These are phyloP conservation scores for Ogataea nitratoaversa DNA, from an alignment of 805 yeast species.

Conservation along the genomic window DNA sequence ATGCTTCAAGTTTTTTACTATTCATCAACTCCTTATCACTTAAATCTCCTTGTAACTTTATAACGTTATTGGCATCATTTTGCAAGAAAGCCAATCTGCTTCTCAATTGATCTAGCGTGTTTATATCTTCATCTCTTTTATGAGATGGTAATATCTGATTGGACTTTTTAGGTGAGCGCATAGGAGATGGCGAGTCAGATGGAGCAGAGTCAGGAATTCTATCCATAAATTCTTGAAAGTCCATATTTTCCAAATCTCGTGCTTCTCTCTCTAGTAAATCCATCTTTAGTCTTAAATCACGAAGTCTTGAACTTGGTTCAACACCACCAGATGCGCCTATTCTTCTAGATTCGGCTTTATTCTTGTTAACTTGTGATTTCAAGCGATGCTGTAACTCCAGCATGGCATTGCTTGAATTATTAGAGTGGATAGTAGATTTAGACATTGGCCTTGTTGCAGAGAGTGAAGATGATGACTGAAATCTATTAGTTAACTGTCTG, in stretches of 20 bases:
- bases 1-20: conserved; percentile 59
- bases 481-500: conserved; percentile 13
- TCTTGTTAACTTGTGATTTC: conserved; percentile 42
- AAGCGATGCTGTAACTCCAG: conserved; percentile 36
- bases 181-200: neutral
- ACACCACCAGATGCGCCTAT: conserved; percentile 43
- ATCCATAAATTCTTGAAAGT: conserved; percentile 52
- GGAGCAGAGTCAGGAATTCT: conserved; percentile 10
- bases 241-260: conserved; percentile 78
- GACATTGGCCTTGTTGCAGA: conserved; percentile 3
- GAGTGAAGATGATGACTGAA: neutral
- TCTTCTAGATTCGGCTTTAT: conserved; percentile 37
- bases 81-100: conserved; percentile 59
- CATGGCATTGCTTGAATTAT: conserved; percentile 14
- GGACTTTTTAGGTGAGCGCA: too few species aligned
- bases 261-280: conserved; percentile 82
- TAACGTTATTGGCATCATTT: conserved; percentile 69
- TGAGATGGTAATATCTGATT: too few species aligned
- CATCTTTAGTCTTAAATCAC: conserved; percentile 78
- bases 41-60: conserved; percentile 53
- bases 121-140: conserved; percentile 41
- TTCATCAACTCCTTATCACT: conserved; percentile 50
- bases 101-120: conserved; percentile 51
- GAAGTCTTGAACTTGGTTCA: conserved; percentile 73
- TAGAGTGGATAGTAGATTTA: conserved; percentile 9